Conservation (phyloP, 1,284 basidiomycete genomes). For the Garcileccinum viscosum region DNA sequence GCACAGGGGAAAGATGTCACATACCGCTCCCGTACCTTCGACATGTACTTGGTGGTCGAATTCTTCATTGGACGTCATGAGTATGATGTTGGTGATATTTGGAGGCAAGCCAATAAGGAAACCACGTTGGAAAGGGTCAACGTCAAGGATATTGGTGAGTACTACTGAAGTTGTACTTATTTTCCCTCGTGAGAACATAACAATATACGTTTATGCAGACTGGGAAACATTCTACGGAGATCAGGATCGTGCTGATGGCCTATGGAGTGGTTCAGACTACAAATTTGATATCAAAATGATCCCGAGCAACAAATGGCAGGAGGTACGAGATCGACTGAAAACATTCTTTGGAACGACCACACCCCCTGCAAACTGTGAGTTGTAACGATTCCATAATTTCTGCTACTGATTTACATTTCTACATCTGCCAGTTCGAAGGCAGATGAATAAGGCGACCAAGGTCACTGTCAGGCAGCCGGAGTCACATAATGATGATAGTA, state of each 20-base stretch:
- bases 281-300: background rate
- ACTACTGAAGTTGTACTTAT: background rate
- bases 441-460: too few relatives aligned
- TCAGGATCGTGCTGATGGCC: background rate
- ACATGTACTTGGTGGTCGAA: background rate
- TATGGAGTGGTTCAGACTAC: background rate
- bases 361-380: background rate
- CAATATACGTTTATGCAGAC: background rate
- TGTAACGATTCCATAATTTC: background rate
- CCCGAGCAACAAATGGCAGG: background rate
- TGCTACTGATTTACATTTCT: too few relatives aligned
- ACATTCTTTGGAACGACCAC: background rate
- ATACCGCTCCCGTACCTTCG: background rate
- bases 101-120: background rate
- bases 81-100: background rate
- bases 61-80: background rate
- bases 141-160: background rate
- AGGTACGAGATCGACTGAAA: background rate
- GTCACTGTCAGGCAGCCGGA: too few relatives aligned
- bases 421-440: too few relatives aligned
- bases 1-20: background rate
- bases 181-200: background rate
- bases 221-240: background rate
- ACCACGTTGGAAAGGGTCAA: background rate
- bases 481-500: too few relatives aligned